Base-by-base conservation (phyloP, 179 eudicot species). In the Actinidia polygama region DNA sequence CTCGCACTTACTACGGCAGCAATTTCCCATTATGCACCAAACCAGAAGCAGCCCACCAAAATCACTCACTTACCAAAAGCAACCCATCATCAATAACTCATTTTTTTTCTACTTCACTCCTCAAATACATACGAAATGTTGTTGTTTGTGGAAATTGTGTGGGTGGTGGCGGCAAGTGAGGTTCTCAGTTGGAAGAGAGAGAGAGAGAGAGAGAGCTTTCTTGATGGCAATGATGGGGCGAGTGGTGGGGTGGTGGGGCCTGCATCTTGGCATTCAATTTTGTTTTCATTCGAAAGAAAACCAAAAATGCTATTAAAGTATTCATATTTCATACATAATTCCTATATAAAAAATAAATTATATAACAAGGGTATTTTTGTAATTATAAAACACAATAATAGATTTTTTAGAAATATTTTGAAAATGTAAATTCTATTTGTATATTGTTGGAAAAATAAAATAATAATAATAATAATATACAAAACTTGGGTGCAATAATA, bases 21-120 rank as follows among this genome's bases (percentile, higher is more conserved):
- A 94, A 67, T 90, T 94, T 75, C 98, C 98, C 98, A 94, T 94
- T 69, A 23, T 71, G 57, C 55, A 79, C 16, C 24, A 14, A 82
- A 73, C 23, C 70, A 77, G 77, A 66, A 46, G 63, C 74, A 74
- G 49, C 49, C 36, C 80, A 40, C 51, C 80, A 66, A 3, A 69
- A 61, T 59, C 12, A 71, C 70, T 36, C 14, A 55, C 67, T 80
- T 47, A 82, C 40, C 74, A 44, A 76, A 54, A 44, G 24, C 23
- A 53, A 18, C 75, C 55, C 75, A 66, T 67, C 67, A 66, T 50
- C 84, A 44, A n/a, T 40, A 49, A 6, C 58, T 23, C 24, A 14
- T 18, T 11, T 30, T 64, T 14, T 4, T 50, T 58, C 44, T 40
- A 40, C 44, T 40, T 40, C 44, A 40, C 44, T 40, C 44, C 44